These are phyloP conservation scores for Phialocephala sp. DNA, from an alignment of 2,329 filamentous ascomycete species.

Conservation along the genomic window DNA sequence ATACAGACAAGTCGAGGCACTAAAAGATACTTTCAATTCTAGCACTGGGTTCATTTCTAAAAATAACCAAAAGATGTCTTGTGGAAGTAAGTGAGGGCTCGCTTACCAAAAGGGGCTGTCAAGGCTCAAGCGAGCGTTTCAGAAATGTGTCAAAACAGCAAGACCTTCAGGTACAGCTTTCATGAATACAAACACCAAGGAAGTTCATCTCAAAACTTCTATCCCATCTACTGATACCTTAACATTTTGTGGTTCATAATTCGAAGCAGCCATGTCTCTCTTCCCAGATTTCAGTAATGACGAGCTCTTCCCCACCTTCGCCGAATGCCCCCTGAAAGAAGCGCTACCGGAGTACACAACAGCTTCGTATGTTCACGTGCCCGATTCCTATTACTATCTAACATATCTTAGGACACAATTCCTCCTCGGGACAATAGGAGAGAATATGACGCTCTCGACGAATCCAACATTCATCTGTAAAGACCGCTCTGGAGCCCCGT, in stretches of 20 bases:
- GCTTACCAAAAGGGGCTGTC: too few relatives aligned
- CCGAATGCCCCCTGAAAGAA: conserved; percentile 26
- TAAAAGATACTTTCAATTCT: neutral
- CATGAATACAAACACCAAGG: neutral
- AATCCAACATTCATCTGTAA: conserved; percentile 40
- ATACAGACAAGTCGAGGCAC: neutral
- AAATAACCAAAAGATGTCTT: neutral
- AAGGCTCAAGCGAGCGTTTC: neutral
- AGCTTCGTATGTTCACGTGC: neutral
- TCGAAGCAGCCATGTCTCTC: conserved; percentile 19
- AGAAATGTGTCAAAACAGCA: conserved; percentile 5
- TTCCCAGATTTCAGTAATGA: conserved; percentile 33
- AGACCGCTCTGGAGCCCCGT: conserved; percentile 30
- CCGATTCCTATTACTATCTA: too few relatives aligned
- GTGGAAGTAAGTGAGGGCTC: too few relatives aligned
- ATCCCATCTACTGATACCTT: neutral
- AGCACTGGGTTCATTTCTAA: neutral
- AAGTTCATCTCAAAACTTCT: neutral
- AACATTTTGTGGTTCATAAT: neutral
- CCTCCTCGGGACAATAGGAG: conserved; percentile 36
- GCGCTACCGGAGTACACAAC: conserved; percentile 9
- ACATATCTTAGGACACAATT: conserved; percentile 19
- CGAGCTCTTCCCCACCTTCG: conserved; percentile 34
- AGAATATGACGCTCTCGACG: conserved; percentile 40
- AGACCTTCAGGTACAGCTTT: neutral